Conservation (phyloP, 148 eudicot genomes). For the Vaccinium vitisidaea region DNA sequence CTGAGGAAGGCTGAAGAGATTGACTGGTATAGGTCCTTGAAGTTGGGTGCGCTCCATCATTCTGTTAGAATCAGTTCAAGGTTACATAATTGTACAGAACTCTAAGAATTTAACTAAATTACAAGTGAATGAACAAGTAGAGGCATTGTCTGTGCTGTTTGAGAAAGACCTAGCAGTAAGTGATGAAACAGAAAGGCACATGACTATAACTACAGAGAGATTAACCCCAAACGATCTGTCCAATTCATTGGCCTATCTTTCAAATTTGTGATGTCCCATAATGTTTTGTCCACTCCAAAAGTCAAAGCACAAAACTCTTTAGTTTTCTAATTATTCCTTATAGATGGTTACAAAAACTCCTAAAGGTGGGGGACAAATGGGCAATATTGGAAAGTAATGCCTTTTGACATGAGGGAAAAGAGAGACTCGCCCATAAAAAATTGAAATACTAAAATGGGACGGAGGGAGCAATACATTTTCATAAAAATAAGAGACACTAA, state of each 20-base stretch:
- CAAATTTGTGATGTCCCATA: not conserved
- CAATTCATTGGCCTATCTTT: not conserved
- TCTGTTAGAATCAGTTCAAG: conserved; percentile 33
- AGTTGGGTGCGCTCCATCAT: conserved; percentile 57
- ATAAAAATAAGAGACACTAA: not conserved
- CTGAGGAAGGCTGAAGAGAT: conserved; percentile 56
- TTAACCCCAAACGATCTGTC: not conserved
- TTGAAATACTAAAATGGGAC: not conserved
- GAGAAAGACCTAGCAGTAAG: not conserved
- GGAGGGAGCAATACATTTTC: not conserved
- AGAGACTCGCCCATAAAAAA: not conserved
- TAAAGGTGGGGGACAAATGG: not conserved
- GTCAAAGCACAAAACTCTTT: not conserved
- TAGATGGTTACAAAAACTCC: not conserved
- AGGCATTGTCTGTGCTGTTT: not conserved
- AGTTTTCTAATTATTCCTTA: not conserved
- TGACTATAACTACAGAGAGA: not conserved
- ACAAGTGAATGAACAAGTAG: not conserved
- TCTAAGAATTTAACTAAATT: not conserved
- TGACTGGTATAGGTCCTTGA: conserved; percentile 58
- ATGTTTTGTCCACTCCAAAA: not conserved
- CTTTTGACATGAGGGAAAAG: not conserved
- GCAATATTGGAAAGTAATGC: not conserved
- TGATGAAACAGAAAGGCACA: not conserved
- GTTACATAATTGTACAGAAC: not conserved